These are phyloP conservation scores for Cyanodermella asteris DNA, from an alignment of 2,329 filamentous ascomycete species.

Conservation along the genomic window DNA sequence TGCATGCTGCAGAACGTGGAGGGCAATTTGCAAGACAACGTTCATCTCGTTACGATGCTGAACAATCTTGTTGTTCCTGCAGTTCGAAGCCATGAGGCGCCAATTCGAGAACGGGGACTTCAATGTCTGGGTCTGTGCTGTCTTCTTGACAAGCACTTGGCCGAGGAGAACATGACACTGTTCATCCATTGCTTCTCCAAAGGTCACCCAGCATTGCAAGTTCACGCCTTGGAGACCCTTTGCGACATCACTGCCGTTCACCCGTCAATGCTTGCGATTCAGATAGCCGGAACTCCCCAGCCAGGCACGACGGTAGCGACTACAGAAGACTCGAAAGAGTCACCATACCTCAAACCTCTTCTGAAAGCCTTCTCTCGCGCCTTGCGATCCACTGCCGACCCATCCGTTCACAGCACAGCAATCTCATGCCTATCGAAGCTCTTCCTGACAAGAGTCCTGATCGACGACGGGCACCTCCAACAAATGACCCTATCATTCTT, in stretches of 20 bases:
- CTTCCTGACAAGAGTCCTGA: constrained; percentile 58
- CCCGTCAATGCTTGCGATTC: constrained; percentile 41
- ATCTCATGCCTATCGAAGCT: constrained; percentile 70
- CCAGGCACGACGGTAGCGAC: constrained; percentile 19
- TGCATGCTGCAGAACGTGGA: constrained; percentile 92
- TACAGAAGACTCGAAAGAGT: no score
- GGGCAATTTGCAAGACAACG: constrained; percentile 70
- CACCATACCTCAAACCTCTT: constrained; percentile 34
- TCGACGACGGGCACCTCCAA: constrained; percentile 58
- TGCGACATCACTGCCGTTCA: constrained; percentile 85
- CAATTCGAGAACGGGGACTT: constrained; percentile 74
- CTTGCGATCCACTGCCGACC: constrained; percentile 46
- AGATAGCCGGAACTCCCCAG: constrained; percentile 4
- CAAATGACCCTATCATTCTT: constrained; percentile 75
- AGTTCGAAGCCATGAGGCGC: constrained; percentile 77
- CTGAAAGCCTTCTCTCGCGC: constrained; percentile 73
- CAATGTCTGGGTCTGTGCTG: constrained; percentile 80
- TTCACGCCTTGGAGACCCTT: constrained; percentile 74
- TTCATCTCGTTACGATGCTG: constrained; percentile 86
- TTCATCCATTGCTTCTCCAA: constrained; percentile 95
- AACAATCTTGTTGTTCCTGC: constrained; percentile 94
- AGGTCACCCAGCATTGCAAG: constrained; percentile 73
- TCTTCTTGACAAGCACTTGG: constrained; percentile 73
- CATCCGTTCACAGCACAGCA: constrained; percentile 59
- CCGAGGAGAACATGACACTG: constrained; percentile 73